Conservation (phyloP, 176 grass and related monocot species). For the Oryza glaberrima region DNA sequence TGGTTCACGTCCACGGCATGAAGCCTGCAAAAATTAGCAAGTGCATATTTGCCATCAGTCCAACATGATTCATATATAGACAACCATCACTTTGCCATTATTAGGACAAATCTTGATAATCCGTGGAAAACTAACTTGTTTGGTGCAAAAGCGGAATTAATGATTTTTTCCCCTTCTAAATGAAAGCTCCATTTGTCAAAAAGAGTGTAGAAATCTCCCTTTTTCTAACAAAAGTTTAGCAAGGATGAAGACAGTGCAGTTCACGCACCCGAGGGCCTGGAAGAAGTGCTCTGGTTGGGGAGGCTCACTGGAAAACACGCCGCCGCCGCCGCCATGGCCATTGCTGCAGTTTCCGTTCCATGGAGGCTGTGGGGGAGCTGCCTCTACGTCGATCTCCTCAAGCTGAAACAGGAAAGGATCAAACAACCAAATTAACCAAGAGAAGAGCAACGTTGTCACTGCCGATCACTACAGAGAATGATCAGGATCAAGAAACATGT, state of each 20-base stretch:
- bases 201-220: not conserved
- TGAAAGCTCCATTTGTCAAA: not conserved
- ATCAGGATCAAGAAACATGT: not conserved
- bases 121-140: not conserved
- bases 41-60: not conserved
- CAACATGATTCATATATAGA: not conserved
- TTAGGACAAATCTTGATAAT: not conserved
- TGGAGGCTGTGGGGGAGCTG: not conserved
- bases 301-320: slow-evolving; percentile 32
- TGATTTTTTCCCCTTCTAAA: not conserved
- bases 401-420: slow-evolving; percentile 42
- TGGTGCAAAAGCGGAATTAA: not conserved
- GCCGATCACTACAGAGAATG: not conserved
- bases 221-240: not conserved
- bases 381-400: slow-evolving; percentile 22
- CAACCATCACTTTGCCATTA: not conserved
- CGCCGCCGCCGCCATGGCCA: not conserved
- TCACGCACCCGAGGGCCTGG: slow-evolving; percentile 47
- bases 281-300: slow-evolving; percentile 51
- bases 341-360: slow-evolving; percentile 14
- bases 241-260: not conserved
- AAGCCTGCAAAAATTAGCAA: slow-evolving; percentile 16
- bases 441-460: not conserved
- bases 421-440: not conserved
- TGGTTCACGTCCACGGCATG: slow-evolving; percentile 40